These are phyloP conservation scores for Malbranchea cinnamomea DNA, from an alignment of 2,329 filamentous ascomycete genomes.

Conservation along the genomic window DNA sequence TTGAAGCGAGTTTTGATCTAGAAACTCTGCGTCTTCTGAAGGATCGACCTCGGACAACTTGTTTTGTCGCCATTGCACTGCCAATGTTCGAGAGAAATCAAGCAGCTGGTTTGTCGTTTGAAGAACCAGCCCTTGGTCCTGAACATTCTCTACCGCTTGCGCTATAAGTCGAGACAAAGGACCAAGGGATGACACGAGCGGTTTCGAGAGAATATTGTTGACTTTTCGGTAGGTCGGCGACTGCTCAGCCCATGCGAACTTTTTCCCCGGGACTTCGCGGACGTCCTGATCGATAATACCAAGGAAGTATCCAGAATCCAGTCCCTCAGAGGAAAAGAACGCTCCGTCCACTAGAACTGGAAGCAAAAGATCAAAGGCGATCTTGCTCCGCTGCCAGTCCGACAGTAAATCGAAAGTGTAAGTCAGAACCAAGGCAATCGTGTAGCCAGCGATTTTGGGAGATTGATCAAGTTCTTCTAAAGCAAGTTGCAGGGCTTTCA, in stretches of 20 bases:
- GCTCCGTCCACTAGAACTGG: constrained; percentile 54
- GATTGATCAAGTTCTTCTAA: constrained; percentile 41
- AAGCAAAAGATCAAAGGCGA: constrained; percentile 56
- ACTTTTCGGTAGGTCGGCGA: constrained; percentile 45
- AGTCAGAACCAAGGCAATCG: constrained; percentile 56
- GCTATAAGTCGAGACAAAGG: constrained; percentile 48
- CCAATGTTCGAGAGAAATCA: constrained; percentile 49
- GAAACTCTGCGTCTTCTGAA: constrained; percentile 46
- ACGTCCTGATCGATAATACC: constrained; percentile 54
- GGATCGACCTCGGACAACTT: constrained; percentile 59
- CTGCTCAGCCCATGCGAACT: constrained; percentile 49
- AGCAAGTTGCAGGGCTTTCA: constrained; percentile 62
- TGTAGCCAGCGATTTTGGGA: constrained; percentile 34
- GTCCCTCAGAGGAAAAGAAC: constrained; percentile 55
- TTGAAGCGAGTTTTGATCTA: constrained; percentile 51
- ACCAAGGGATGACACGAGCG: constrained; percentile 45
- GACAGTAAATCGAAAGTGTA: constrained; percentile 62
- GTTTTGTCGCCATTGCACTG: constrained; percentile 59
- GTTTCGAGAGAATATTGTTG: constrained; percentile 40
- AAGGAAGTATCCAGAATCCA: constrained; percentile 63
- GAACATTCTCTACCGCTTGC: constrained; percentile 44
- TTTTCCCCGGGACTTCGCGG: constrained; percentile 35
- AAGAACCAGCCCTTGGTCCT: constrained; percentile 29
- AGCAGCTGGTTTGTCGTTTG: constrained; percentile 45
- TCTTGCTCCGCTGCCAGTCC: constrained; percentile 38